These are phyloP conservation scores for Meyerozyma smithsonii DNA, from an alignment of 1,139 yeast species.

Conservation along the genomic window DNA sequence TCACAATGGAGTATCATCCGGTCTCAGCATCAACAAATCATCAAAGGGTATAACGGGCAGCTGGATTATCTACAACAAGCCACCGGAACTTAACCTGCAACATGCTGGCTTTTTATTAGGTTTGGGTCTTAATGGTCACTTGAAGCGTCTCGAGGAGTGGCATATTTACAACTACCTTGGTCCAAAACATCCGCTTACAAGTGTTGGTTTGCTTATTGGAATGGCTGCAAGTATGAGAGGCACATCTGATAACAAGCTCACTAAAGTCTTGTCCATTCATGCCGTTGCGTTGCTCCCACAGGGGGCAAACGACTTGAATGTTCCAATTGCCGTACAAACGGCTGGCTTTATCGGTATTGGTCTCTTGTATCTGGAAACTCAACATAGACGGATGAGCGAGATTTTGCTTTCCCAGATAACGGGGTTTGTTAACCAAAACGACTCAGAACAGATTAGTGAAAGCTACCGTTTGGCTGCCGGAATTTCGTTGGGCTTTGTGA, in stretches of 20 bases:
- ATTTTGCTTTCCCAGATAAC: conserved; percentile 65
- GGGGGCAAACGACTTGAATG: conserved; percentile 88
- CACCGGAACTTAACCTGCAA: conserved; percentile 64
- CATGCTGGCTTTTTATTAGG: conserved; percentile 97
- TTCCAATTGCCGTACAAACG: conserved; percentile 77
- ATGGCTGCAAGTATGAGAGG: conserved; percentile 89
- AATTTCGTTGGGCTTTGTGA: conserved; percentile 80
- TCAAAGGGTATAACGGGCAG: conserved; percentile 79
- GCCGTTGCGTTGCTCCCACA: conserved; percentile 86
- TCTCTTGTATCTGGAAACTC: conserved; percentile 68
- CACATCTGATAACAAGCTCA: conserved; percentile 78
- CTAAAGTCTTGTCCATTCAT: conserved; percentile 90
- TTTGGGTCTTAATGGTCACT: conserved; percentile 85
- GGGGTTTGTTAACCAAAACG: conserved; percentile 54
- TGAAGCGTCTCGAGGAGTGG: conserved; percentile 87
- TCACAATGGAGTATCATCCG: conserved; percentile 90
- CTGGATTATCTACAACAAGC: conserved; percentile 88
- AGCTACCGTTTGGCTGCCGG: conserved; percentile 90
- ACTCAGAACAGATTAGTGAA: conserved; percentile 57
- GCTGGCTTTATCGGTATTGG: conserved; percentile 94
- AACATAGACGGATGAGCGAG: conserved; percentile 85
- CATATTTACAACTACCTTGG: conserved; percentile 91
- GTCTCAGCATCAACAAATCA: conserved; percentile 66
- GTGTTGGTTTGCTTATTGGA: conserved; percentile 84
- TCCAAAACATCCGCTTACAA: conserved; percentile 80